Evolutionary conservation across 192 early-diverging fungal species (phyloP), one percentile per base, ranked within the genome.

Genomic region (Backusella mclennaniae): DNA sequence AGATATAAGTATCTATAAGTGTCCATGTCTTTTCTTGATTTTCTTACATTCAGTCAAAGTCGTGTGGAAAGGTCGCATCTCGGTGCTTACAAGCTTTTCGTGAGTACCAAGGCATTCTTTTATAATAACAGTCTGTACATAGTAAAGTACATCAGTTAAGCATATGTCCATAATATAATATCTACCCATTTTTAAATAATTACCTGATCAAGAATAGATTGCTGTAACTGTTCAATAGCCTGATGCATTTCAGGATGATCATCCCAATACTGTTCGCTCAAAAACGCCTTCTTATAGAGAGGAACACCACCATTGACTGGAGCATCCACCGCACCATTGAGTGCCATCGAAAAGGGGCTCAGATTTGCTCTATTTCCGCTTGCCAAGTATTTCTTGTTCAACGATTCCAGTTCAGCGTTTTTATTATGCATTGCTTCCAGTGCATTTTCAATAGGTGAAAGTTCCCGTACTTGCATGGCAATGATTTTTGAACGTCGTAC

Each of bases 291-390:
- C 71, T 85, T 83, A 76, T 95, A 95, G 88, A 95, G 90, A 29
- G 89, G 89, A 4, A 95, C 84, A 35, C 93, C 93, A 33, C 93
- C 94, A 84, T 95, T 95, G 1, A 95, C 91, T 9, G 93, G 93
- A 9, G 94, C 93, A 85, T 95, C 94, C 0, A 95, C 89, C 4
- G 93, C 90, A 39, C 94, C 93, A 69, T 93, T 93, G n/a, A 95
- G 75, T 8, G 92, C 86, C 92, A 95, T 93, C 1, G 93, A 92
- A 63, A 95, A 92, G 0, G 88, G 90, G 59, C 92, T 94, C 26
- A 91, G 39, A 35, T 41, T n/a, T 12, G 11, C 38, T 21, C 56
- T n/a, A 19, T 33, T 68, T 1, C 87, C 42, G 38, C 77, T 71
- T 7, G 75, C 77, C 23, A 82, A 77, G 49, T 87, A 94, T 76